Percentiles rank a stretch among this genome's conserved stretches.
Conservation (phyloP, 2,329 filamentous ascomycete genomes). For the Apiospora sp. region DNA sequence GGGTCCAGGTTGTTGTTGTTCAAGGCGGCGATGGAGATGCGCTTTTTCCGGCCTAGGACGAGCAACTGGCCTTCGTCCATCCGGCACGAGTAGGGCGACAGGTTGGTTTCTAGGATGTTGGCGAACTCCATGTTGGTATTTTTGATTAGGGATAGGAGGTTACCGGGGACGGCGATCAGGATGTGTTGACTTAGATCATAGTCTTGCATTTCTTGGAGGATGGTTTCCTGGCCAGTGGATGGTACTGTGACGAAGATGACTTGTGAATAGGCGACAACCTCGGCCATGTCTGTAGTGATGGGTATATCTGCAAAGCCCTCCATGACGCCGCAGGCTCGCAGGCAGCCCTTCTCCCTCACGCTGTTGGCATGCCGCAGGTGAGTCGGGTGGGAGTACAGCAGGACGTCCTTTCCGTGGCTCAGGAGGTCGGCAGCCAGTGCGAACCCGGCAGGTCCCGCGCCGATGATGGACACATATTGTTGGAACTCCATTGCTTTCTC, state of each 20-base stretch:
- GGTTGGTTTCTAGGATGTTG: constrained; percentile 37
- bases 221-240: constrained; percentile 32
- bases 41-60: constrained; percentile 33
- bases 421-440: constrained; percentile 33
- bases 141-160: constrained; percentile 35
- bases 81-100: constrained; percentile 37
- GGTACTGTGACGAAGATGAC: constrained; percentile 36
- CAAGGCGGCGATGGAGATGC: constrained; percentile 23
- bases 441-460: constrained; percentile 33
- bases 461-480: constrained; percentile 31
- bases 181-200: constrained; percentile 31
- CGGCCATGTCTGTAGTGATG: constrained; percentile 33
- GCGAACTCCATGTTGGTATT: constrained; percentile 29
- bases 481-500: constrained; percentile 21
- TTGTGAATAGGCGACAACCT: constrained; percentile 34
- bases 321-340: constrained; percentile 29
- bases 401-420: constrained; percentile 29
- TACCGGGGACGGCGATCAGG: constrained; percentile 37
- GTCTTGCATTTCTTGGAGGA: constrained; percentile 28
- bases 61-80: constrained; percentile 33
- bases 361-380: constrained; percentile 31
- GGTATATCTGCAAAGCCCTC: constrained; percentile 27
- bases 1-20: constrained; percentile 13
- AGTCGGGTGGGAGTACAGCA: constrained; percentile 35
- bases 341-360: constrained; percentile 20